Evolutionary conservation across 345 rosid species (phyloP).

Genomic region (Bretschneidera sinensis): DNA sequence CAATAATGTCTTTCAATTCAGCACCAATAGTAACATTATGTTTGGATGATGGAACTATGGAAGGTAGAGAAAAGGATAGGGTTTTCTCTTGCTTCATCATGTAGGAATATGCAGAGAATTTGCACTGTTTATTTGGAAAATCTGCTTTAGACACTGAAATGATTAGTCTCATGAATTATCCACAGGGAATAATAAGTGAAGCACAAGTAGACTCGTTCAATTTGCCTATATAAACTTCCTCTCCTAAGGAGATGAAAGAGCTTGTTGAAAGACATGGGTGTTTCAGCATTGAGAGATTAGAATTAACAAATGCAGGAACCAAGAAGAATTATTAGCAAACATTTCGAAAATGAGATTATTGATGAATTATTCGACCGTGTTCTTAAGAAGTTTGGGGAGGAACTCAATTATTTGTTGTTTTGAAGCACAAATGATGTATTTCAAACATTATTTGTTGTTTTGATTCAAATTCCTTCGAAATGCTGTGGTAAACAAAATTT

Average conservation of each 20-base stretch:
- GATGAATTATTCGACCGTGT: conserved; percentile 36
- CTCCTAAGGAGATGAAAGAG: conserved; percentile 30
- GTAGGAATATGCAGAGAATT: too few species aligned
- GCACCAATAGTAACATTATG: too few species aligned
- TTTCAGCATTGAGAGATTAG: conserved; percentile 37
- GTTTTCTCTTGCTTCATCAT: too few species aligned
- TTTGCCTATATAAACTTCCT: conserved; percentile 34
- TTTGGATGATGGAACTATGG: too few species aligned
- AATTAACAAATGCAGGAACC: conserved; percentile 32
- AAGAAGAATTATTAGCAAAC: conserved; percentile 35
- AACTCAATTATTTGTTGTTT: conserved; percentile 29
- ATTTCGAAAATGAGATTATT: conserved; percentile 30
- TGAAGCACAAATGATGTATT: conserved; percentile 16
- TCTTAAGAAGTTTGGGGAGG: conserved; percentile 28
- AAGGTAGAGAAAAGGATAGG: too few species aligned
- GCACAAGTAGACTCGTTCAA: conserved; percentile 44
- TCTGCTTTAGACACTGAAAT: too few species aligned
- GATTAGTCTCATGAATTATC: conserved; percentile 6
- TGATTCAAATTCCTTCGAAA: too few species aligned
- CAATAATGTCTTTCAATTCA: too few species aligned
- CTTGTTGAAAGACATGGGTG: conserved; percentile 32
- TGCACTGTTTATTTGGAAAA: too few species aligned
- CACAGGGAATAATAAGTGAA: conserved; percentile 41
- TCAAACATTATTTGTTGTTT: background rate
- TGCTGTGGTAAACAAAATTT: too few species aligned